Percentiles rank a stretch among this genome's conserved stretches.
phyloP scores from a whole-genome alignment of 2,329 filamentous ascomycete genomes.

The Paracorniculantispora psalliotae region DNA sequence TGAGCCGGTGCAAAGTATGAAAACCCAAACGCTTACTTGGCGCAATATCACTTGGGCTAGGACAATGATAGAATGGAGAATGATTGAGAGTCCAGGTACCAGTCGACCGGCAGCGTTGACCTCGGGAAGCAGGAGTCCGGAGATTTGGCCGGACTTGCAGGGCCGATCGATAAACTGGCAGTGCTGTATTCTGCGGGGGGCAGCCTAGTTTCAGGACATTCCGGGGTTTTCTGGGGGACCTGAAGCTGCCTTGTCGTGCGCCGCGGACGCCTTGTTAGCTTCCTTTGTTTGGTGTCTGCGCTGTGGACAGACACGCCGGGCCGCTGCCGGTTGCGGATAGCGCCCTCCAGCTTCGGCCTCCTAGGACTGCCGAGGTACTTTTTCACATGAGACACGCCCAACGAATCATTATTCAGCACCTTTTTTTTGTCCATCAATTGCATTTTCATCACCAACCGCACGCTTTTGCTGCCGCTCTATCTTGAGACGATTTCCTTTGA shows the following conservation, averaged over 20 bases:
- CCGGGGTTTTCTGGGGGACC: no score
- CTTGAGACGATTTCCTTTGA: neutral
- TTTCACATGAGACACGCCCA: neutral
- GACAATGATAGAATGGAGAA: neutral
- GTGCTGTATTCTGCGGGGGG: neutral
- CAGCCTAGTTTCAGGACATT: neutral
- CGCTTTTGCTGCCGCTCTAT: neutral
- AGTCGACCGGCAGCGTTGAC: neutral
- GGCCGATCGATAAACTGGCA: no score
- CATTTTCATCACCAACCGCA: neutral
- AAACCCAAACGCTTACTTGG: no score
- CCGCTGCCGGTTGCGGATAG: neutral
- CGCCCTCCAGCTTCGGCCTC: neutral
- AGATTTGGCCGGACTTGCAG: no score
- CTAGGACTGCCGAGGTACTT: conserved; percentile 4
- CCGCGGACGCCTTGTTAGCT: no score
- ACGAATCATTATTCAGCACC: neutral
- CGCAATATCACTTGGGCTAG: no score
- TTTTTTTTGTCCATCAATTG: neutral
- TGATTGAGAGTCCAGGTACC: neutral
- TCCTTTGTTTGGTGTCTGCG: no score
- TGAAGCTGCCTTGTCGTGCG: no score
- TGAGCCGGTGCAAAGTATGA: no score
- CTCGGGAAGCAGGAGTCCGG: neutral
- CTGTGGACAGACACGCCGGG: neutral